phyloP scores from a whole-genome alignment of 2,329 filamentous ascomycete species.

The Xylariaceae sp. region DNA sequence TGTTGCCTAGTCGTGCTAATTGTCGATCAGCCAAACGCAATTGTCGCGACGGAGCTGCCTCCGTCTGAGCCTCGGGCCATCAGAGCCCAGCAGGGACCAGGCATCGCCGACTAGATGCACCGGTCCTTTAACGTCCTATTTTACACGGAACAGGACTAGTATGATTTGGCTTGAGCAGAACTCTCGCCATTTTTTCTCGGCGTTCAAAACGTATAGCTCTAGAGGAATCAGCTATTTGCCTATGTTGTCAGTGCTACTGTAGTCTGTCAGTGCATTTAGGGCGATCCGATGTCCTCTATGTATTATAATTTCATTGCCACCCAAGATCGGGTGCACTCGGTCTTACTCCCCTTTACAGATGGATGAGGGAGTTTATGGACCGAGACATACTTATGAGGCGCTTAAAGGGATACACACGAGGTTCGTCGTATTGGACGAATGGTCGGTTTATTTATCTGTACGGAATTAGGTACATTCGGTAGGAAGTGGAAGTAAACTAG shows the following conservation, averaged over 20 bases:
- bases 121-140: background rate
- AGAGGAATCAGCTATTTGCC: too few species aligned
- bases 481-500: background rate
- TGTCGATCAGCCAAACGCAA: background rate
- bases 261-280: background rate
- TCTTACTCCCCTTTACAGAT: background rate
- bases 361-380: background rate
- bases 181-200: too few species aligned
- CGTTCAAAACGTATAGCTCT: too few species aligned
- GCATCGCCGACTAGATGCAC: background rate
- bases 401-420: background rate
- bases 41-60: too few species aligned
- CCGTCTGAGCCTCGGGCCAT: too few species aligned
- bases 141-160: too few species aligned
- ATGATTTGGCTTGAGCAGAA: too few species aligned
- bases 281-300: background rate
- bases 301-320: background rate
- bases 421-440: background rate
- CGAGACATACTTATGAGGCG: background rate
- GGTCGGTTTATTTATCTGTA: background rate
- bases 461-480: background rate
- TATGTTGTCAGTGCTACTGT: background rate
- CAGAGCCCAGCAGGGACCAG: background rate
- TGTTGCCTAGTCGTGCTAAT: background rate
- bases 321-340: background rate